phyloP scores from a whole-genome alignment of 1,284 basidiomycete genomes.

The Ganoderma lingzhi region DNA sequence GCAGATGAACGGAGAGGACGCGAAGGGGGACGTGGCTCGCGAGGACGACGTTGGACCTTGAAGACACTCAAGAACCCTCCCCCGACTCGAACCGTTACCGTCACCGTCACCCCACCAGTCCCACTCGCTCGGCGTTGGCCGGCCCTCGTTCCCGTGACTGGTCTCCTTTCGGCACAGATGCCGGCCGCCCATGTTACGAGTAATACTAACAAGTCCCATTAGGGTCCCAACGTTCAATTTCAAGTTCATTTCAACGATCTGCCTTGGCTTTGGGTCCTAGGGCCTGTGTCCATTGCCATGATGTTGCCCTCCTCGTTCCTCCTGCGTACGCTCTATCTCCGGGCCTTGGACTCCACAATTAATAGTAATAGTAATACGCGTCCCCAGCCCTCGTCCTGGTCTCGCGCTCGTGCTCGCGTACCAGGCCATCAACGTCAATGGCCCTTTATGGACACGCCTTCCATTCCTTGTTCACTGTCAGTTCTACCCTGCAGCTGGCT shows the following conservation, averaged over 20 bases:
- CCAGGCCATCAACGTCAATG: background rate
- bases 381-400: background rate
- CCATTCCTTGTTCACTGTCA: background rate
- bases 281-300: background rate
- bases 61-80: background rate
- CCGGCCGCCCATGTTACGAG: background rate
- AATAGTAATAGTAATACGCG: background rate
- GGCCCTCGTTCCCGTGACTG: conserved; percentile 5
- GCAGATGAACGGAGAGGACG: background rate
- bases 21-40: background rate
- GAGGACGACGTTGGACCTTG: conserved; percentile 1
- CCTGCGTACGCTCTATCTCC: background rate
- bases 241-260: too few species aligned
- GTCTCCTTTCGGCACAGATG: background rate
- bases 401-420: background rate
- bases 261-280: background rate
- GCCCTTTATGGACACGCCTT: background rate
- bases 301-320: background rate
- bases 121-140: background rate
- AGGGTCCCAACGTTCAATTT: too few species aligned
- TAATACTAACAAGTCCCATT: too few species aligned
- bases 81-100: background rate
- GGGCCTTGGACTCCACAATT: background rate
- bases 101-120: background rate
- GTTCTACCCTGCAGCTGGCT: background rate